Conservation (phyloP, 768 basidiomycete species). For the Phallus indusiatus region DNA sequence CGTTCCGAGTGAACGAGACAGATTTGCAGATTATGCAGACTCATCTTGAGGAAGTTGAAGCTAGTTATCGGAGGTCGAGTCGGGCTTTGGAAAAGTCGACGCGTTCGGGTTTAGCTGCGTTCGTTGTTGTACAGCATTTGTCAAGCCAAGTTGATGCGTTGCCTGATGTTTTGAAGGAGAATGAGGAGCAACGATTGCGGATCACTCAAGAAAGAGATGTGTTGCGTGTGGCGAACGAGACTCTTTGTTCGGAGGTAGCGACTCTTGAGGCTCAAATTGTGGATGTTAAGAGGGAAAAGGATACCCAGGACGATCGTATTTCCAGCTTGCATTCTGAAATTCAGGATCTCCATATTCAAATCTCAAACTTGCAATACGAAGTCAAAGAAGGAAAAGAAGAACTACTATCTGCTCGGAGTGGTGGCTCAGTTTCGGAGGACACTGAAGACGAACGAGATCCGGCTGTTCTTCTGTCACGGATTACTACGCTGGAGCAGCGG, state of each 20-base stretch:
- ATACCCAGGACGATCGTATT: conserved; percentile 16
- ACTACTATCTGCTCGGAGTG: conserved; percentile 44
- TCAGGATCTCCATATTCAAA: conserved; percentile 53
- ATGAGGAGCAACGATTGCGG: neutral
- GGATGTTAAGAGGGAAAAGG: conserved; percentile 37
- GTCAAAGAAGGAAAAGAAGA: conserved; percentile 43
- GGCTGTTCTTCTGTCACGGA: conserved; percentile 48
- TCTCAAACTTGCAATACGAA: conserved; percentile 54
- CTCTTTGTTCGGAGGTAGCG: conserved; percentile 24
- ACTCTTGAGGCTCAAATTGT: conserved; percentile 35
- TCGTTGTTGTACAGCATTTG: neutral
- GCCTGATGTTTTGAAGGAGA: neutral
- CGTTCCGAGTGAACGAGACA: neutral
- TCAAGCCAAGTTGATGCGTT: neutral
- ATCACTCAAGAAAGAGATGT: neutral
- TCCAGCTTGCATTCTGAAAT: conserved; percentile 51
- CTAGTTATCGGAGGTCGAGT: neutral
- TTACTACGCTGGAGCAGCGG: conserved; percentile 59
- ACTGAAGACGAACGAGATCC: conserved; percentile 37
- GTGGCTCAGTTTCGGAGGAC: conserved; percentile 49
- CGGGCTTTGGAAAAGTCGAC: neutral
- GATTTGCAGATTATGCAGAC: neutral
- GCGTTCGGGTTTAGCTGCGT: neutral
- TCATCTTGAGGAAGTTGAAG: neutral
- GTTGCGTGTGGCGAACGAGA: conserved; percentile 1